These are phyloP conservation scores for Saccharomycopsis sp. DNA, from an alignment of 805 yeast genomes.

Conservation along the genomic window DNA sequence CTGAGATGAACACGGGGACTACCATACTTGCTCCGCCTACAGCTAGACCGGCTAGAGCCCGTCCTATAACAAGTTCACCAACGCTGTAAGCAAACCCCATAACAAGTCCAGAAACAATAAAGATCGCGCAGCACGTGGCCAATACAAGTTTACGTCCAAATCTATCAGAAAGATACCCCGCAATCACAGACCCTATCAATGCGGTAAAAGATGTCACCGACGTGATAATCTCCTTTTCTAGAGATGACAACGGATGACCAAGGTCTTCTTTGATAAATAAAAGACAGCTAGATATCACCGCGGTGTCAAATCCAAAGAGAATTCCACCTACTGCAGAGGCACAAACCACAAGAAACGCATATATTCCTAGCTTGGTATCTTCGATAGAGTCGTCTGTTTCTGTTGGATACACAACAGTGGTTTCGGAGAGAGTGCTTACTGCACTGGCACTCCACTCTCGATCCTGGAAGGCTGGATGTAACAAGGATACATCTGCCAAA, in stretches of 20 bases:
- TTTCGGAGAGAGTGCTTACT: background rate
- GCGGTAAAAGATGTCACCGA: conserved; percentile 49
- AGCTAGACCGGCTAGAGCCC: conserved; percentile 62
- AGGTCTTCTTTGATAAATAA: conserved; percentile 39
- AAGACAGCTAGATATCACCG: conserved; percentile 55
- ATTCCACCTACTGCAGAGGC: conserved; percentile 52
- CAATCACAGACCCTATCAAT: conserved; percentile 43
- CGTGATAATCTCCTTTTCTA: conserved; percentile 35
- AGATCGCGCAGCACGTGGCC: conserved; percentile 38
- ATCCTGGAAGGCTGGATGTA: background rate
- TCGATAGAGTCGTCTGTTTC: conserved; percentile 17
- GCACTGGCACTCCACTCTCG: background rate
- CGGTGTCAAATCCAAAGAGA: conserved; percentile 60
- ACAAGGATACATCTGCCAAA: background rate
- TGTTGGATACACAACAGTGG: background rate
- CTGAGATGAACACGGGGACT: conserved; percentile 53
- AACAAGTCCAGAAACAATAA: conserved; percentile 43
- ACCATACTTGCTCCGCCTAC: conserved; percentile 68
- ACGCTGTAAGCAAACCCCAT: conserved; percentile 38
- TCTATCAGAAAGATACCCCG: conserved; percentile 45
- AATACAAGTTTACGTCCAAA: conserved; percentile 37
- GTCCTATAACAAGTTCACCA: conserved; percentile 42
- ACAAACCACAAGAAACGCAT: conserved; percentile 23
- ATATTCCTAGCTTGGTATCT: conserved; percentile 16
- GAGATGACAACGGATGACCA: conserved; percentile 29